Evolutionary conservation across 2,329 filamentous ascomycete genomes (phyloP).

Genomic region (Aspergillus sp.): DNA sequence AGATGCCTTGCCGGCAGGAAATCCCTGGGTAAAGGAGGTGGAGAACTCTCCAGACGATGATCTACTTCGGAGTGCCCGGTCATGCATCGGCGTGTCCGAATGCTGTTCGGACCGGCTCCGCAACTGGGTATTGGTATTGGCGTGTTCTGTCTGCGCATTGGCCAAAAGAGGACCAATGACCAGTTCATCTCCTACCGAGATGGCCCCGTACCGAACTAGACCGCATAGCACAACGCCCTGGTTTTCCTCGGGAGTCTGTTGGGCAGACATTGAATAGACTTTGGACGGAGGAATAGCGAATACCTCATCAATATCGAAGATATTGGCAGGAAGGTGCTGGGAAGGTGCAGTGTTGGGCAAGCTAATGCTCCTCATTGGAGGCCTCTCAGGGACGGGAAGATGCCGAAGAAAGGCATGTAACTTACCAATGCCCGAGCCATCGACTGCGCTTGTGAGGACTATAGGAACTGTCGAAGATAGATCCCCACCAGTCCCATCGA

Average conservation of each 20-base stretch:
- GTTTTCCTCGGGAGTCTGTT: constrained; percentile 40
- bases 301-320: constrained; percentile 90
- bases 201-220: constrained; percentile 70
- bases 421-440: constrained; percentile 73
- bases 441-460: constrained; percentile 79
- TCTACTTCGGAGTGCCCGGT: too few relatives aligned
- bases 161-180: constrained; percentile 69
- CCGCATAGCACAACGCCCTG: constrained; percentile 76
- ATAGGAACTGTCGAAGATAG: constrained; percentile 66
- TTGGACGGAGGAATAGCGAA: constrained; percentile 69
- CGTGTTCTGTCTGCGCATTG: constrained; percentile 47
- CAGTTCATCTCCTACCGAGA: constrained; percentile 74
- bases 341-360: constrained; percentile 8
- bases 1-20: constrained; percentile 39
- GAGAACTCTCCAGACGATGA: constrained; percentile 27
- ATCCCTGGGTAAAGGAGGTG: constrained; percentile 24
- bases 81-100: constrained; percentile 13
- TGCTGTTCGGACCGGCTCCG: constrained; percentile 13
- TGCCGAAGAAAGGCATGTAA: constrained; percentile 75
- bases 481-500: constrained; percentile 37
- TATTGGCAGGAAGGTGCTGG: constrained; percentile 51
- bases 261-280: constrained; percentile 39
- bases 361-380: constrained; percentile 16
- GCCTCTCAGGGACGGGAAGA: constrained; percentile 61
- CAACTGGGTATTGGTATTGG: constrained; percentile 22